phyloP scores from a whole-genome alignment of 495 filamentous ascomycete genomes.

The Cairneyella variabilis region DNA sequence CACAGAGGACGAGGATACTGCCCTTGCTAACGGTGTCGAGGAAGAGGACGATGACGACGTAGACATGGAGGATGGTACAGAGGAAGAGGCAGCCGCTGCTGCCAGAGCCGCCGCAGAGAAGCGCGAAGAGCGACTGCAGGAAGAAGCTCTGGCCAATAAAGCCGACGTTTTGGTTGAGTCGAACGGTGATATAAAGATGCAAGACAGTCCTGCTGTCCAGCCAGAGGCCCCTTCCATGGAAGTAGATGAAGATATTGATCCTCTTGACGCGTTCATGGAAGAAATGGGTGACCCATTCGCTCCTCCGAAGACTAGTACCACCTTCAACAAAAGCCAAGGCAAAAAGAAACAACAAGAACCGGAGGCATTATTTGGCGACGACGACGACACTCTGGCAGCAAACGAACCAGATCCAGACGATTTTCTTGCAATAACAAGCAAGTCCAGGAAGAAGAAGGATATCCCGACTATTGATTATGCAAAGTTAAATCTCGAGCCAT shows the following conservation, averaged over 20 bases:
- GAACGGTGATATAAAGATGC: constrained; percentile 46
- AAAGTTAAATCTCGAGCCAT: constrained; percentile 79
- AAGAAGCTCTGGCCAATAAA: constrained; percentile 34
- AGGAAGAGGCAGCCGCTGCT: constrained; percentile 83
- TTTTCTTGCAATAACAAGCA: constrained; percentile 81
- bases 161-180: constrained; percentile 17
- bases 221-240: constrained; percentile 23
- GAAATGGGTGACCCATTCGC: constrained; percentile 58
- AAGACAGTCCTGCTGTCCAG: constrained; percentile 23
- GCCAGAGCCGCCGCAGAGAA: constrained; percentile 76
- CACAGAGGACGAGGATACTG: constrained; percentile 51
- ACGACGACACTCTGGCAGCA: constrained; percentile 72
- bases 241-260: constrained; percentile 78
- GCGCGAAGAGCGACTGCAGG: constrained; percentile 64
- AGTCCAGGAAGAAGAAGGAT: constrained; percentile 92
- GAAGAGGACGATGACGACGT: constrained; percentile 71
- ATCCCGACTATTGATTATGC: constrained; percentile 80
- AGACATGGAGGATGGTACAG: constrained; percentile 70
- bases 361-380: constrained; percentile 84
- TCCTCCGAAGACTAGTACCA: constrained; percentile 24
- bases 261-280: constrained; percentile 95
- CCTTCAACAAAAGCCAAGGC: constrained; percentile 23
- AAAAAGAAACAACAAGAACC: constrained; percentile 51
- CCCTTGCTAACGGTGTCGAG: constrained; percentile 57
- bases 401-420: constrained; percentile 74